A percentile compares a stretch with the other conserved stretches of the same genome.
Evolutionary conservation across 371 early-diverging fungal genomes (phyloP).

Genomic region (Mortierella sp.): DNA sequence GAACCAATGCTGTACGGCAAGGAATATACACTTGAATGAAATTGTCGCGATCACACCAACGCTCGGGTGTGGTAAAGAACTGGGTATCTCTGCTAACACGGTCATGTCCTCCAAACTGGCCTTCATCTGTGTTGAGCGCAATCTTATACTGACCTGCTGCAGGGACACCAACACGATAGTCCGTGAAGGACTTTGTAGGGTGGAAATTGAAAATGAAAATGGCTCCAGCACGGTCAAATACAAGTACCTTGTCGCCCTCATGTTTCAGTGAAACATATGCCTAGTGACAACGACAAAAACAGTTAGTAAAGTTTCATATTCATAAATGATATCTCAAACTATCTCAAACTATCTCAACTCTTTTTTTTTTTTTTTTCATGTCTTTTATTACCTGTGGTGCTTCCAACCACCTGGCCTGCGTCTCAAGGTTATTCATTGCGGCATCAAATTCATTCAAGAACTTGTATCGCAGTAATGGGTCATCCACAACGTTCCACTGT

Average conservation of each 20-base stretch:
- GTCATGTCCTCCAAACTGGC: conserved; percentile 83
- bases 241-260: conserved; percentile 92
- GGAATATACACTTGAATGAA: conserved; percentile 86
- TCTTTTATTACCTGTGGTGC: conserved; percentile 63
- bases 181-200: conserved; percentile 84
- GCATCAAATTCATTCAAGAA: conserved; percentile 91
- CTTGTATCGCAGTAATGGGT: conserved; percentile 89
- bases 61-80: conserved; percentile 75
- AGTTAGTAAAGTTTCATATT: too few species aligned
- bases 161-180: conserved; percentile 87
- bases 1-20: conserved; percentile 76
- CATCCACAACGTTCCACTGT: conserved; percentile 94
- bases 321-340: too few species aligned
- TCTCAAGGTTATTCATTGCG: conserved; percentile 85
- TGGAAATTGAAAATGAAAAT: conserved; percentile 97
- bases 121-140: conserved; percentile 84
- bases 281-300: conserved; percentile 17
- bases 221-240: conserved; percentile 90
- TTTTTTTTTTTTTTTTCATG: not conserved
- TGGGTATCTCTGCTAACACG: conserved; percentile 73
- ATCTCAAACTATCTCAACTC: too few species aligned
- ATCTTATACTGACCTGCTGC: conserved; percentile 79
- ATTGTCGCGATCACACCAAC: conserved; percentile 80
- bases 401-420: conserved; percentile 76
- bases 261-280: conserved; percentile 91